Percentiles rank a stretch among this genome's conserved stretches.
phyloP scores from a whole-genome alignment of 371 early-diverging fungal species.

The Mortierella sp. region DNA sequence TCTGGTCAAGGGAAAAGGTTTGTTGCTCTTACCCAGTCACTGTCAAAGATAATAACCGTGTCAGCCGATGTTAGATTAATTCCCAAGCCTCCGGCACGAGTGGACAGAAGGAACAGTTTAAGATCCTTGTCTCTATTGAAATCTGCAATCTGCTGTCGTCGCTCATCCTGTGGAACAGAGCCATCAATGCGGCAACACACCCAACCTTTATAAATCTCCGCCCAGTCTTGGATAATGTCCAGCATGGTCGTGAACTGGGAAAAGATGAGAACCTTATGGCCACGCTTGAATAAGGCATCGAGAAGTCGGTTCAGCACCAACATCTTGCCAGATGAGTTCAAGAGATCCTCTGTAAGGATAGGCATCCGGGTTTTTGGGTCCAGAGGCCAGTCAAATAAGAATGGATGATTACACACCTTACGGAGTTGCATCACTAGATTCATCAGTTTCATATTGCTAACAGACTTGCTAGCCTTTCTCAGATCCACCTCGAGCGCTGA shows the following conservation, averaged over 20 bases:
- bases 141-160: slow-evolving; percentile 75
- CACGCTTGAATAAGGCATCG: slow-evolving; percentile 78
- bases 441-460: slow-evolving; percentile 74
- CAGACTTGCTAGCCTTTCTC: slow-evolving; percentile 60
- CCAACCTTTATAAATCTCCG: slow-evolving; percentile 79
- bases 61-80: slow-evolving; percentile 97
- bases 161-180: slow-evolving; percentile 78
- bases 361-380: slow-evolving; percentile 66
- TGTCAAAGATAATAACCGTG: slow-evolving; percentile 94
- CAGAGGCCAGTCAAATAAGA: slow-evolving; percentile 85
- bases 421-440: slow-evolving; percentile 94
- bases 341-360: slow-evolving; percentile 68
- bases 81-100: slow-evolving; percentile 97
- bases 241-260: slow-evolving; percentile 95
- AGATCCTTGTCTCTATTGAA: slow-evolving; percentile 71
- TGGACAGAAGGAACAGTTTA: slow-evolving; percentile 95
- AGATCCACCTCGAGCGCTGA: slow-evolving; percentile 43
- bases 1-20: neutral
- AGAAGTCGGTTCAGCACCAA: slow-evolving; percentile 87
- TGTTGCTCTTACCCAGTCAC: slow-evolving; percentile 82
- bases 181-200: slow-evolving; percentile 97
- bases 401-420: slow-evolving; percentile 97
- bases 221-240: slow-evolving; percentile 94
- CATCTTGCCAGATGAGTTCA: slow-evolving; percentile 87
- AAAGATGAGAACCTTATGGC: slow-evolving; percentile 94